Evolutionary conservation across 805 yeast genomes (phyloP).

Genomic region (Candida gorgasii): DNA sequence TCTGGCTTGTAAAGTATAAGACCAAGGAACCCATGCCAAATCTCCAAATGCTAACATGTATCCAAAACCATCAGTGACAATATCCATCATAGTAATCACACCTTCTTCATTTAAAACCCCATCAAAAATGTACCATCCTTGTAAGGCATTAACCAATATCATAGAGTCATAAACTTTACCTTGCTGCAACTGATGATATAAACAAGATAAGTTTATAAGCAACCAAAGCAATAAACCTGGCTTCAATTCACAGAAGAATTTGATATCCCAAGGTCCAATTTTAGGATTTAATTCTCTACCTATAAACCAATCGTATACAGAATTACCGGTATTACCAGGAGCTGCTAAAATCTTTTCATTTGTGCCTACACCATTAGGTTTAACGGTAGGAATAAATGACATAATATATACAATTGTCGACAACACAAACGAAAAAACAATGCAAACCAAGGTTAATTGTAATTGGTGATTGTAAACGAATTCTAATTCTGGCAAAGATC

Average conservation of each 20-base stretch:
- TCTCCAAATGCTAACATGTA: constrained; percentile 96
- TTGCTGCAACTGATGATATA: constrained; percentile 72
- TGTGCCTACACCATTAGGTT: constrained; percentile 53
- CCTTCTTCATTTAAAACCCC: constrained; percentile 93
- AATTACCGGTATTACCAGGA: constrained; percentile 82
- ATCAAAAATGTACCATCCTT: constrained; percentile 82
- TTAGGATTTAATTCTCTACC: constrained; percentile 96
- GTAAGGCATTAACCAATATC: constrained; percentile 64
- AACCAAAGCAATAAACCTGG: constrained; percentile 93
- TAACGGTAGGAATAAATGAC: constrained; percentile 63
- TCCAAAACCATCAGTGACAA: constrained; percentile 95
- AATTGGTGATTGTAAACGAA: constrained; percentile 70
- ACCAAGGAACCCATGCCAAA: constrained; percentile 87
- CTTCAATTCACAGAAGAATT: constrained; percentile 87
- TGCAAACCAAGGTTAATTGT: constrained; percentile 62
- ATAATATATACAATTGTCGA: constrained; percentile 63
- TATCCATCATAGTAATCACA: constrained; percentile 89
- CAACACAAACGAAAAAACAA: constrained; percentile 61
- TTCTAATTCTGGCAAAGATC: constrained; percentile 71
- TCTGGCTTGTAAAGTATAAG: constrained; percentile 84
- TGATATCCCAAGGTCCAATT: constrained; percentile 80
- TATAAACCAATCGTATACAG: constrained; percentile 90
- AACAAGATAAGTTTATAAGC: constrained; percentile 70
- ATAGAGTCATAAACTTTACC: constrained; percentile 73
- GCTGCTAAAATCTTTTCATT: constrained; percentile 73